These are phyloP conservation scores for Juncus effusus DNA, from an alignment of 176 grass and related monocot species.

Conservation along the genomic window DNA sequence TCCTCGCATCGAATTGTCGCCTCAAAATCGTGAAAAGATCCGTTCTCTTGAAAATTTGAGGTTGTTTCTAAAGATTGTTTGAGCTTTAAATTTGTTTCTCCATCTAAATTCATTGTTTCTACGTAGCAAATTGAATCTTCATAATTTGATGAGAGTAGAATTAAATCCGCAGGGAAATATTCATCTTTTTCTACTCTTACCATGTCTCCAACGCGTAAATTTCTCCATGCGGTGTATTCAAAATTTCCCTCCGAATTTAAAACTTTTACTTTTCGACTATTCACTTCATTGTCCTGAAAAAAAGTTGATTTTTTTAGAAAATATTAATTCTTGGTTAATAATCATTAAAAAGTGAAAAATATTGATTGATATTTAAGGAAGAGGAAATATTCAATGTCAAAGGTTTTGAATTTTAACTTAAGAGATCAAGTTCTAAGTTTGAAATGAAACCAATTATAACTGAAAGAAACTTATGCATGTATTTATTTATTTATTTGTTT, in stretches of 20 bases:
- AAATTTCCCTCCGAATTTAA: slow-evolving; percentile 37
- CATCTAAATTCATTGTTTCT: slow-evolving; percentile 95
- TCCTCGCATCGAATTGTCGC: slow-evolving; percentile 67
- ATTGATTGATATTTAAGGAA: slow-evolving; percentile 2
- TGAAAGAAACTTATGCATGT: too few relatives aligned
- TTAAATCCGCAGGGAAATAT: slow-evolving; percentile 82
- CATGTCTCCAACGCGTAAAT: slow-evolving; percentile 61
- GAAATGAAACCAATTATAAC: too few relatives aligned
- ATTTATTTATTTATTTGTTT: too few relatives aligned
- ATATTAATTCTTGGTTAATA: neutral
- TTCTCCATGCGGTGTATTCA: slow-evolving; percentile 51
- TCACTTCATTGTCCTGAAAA: slow-evolving; percentile 68
- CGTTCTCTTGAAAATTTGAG: slow-evolving; percentile 39
- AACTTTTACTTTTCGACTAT: slow-evolving; percentile 45
- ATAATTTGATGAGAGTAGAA: slow-evolving; percentile 83
- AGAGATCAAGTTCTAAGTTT: too few relatives aligned
- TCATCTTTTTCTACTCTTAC: slow-evolving; percentile 83
- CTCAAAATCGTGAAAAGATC: slow-evolving; percentile 23
- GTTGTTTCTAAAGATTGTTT: slow-evolving; percentile 65
- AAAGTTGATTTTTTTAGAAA: neutral
- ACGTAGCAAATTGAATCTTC: slow-evolving; percentile 87
- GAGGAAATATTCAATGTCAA: neutral
- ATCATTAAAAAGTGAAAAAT: neutral
- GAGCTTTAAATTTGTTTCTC: slow-evolving; percentile 93
- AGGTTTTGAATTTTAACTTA: too few relatives aligned